Base-by-base conservation (phyloP, 163 green algal genomes). In the Volvox carteri region DNA sequence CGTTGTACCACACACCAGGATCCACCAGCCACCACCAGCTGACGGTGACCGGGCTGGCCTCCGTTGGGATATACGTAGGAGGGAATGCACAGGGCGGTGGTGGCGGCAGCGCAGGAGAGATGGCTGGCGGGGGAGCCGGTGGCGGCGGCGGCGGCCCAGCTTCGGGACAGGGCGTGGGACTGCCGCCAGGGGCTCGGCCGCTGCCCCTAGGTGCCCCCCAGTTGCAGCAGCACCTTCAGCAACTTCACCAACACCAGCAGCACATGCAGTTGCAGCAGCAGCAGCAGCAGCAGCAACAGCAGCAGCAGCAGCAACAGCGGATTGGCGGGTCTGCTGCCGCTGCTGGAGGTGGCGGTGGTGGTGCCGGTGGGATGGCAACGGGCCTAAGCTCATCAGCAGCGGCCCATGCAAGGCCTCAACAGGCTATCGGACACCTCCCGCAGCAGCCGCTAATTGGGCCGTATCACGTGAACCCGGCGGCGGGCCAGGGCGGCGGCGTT, bases 211-310 rank as follows among this genome's bases (percentile, higher is more conserved):
- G 44, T 25, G 50, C 68, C 0, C 50, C 83, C 23, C 83, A 88
- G 83, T 37, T 88, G 48, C 83, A 88, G 83, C 83, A 88, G 68
- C 83, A 88, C 68, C 83, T 88, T 23, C 42, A 52, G 79, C 79
- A 87, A 30, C 79, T 86, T 28, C 78, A 86, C 16, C 78, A 86
- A 21, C 76, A 85, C 52, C 76, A 74, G 78, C 78, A 86, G 54
- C 76, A 56, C 33, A 56, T 68, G 33, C 76, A 84, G 8, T 52
- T 72, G 50, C 76, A 50, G 52, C 50, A 52, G 50, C 52, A 56
- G 41, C 41, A 52, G n/a, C 58, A 77, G n/a, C 81, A 79, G 46
- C 81, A 73, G 67, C 65, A 80, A 2, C 65, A 72, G 44, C 46
- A 72, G 19, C 4, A 25, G 30, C 80, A 86, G 16, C 62, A 80